A percentile compares a stretch with the other conserved stretches of the same genome.
These are phyloP conservation scores for Calonectria honghensis DNA, from an alignment of 2,329 filamentous ascomycete species.

Conservation along the genomic window DNA sequence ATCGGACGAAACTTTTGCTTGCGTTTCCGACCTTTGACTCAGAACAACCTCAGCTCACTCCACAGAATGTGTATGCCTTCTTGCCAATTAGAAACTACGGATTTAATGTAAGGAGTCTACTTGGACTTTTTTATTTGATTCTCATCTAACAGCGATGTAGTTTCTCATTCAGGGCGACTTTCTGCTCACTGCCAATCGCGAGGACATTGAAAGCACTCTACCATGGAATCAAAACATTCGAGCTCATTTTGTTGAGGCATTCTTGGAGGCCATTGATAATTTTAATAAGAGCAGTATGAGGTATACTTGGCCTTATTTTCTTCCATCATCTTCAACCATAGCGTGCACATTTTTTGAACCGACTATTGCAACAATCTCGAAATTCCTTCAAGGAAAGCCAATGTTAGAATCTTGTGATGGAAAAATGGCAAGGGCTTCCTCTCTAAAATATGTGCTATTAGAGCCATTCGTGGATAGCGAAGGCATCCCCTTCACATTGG, in stretches of 20 bases:
- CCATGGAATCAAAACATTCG: background rate
- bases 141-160: background rate
- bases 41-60: background rate
- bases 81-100: slow-evolving; percentile 1
- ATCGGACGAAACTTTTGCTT: background rate
- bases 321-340: background rate
- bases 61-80: background rate
- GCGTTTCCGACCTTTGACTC: background rate
- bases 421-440: background rate
- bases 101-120: background rate
- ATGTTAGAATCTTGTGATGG: background rate
- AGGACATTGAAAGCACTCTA: background rate
- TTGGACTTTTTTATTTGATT: background rate
- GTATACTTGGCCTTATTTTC: background rate
- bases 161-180: background rate
- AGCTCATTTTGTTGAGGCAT: background rate
- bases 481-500: background rate
- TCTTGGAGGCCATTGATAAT: background rate
- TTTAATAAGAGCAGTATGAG: background rate
- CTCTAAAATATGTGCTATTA: background rate
- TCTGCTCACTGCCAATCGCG: slow-evolving; percentile 5
- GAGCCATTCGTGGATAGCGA: background rate
- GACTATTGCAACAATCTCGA: background rate
- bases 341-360: background rate
- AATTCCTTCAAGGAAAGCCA: background rate